Evolutionary conservation across 106 monocot species (phyloP).

Genomic region (Acanthochlamys bracteata): DNA sequence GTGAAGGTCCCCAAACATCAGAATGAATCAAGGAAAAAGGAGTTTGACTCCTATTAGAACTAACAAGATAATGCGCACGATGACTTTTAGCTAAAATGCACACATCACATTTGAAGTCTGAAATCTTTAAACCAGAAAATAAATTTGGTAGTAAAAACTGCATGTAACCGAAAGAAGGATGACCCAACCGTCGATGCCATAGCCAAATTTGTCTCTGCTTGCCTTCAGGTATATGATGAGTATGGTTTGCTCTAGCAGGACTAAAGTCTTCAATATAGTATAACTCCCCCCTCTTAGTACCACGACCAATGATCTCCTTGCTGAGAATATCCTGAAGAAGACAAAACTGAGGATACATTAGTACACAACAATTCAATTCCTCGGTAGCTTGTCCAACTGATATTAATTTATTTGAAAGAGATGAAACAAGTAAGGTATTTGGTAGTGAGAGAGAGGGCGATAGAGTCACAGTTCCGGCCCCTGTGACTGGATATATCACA

Average conservation of each 20-base stretch:
- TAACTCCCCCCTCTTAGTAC: no score
- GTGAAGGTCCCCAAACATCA: slow-evolving; percentile 3
- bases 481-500: background rate
- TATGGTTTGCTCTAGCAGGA: background rate
- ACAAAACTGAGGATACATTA: no score
- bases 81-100: background rate
- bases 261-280: no score
- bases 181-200: background rate
- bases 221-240: background rate
- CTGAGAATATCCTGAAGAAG: no score
- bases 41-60: background rate
- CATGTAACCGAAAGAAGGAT: background rate
- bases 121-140: background rate
- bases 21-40: background rate
- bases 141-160: background rate
- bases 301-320: no score
- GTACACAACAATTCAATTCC: background rate
- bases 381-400: background rate
- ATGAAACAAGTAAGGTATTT: background rate
- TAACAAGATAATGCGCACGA: background rate
- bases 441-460: background rate
- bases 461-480: background rate
- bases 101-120: background rate
- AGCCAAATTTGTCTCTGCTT: background rate
- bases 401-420: no score